Base-by-base conservation (phyloP, 1,139 yeast genomes). In the Hansenula lynferdii region DNA sequence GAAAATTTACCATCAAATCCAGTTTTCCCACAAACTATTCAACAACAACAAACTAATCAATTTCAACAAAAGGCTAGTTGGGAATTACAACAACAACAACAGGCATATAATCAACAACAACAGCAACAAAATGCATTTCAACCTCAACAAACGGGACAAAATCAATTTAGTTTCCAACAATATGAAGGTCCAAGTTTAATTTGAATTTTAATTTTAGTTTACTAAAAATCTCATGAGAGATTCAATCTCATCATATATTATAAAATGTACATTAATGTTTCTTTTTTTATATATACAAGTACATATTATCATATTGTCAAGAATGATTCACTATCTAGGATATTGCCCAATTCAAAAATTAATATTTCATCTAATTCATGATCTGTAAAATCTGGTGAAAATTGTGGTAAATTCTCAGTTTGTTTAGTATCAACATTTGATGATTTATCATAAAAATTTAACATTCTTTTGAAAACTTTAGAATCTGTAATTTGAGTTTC, bases 1-100 rank as follows among this genome's bases (percentile, higher is more conserved):
- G 87, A 80, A 54, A 64, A 65, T 39, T 50, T 79, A 29, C 80
- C 80, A 4, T 79, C 86, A 0, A 58, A 75, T 4, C 72, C 86
- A 4, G 83, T 80, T 1, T 80, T 80, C 51, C 85, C 85, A 0
- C 76, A 77, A 47, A 80, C 85, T 8, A 77, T 57, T 26, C 59
- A 54, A 35, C 61, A 59, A 28, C 60, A 54, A 40, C 56, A 53
- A 24, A 59, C 53, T 5, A 54, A 53, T 27, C 58, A 49, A 35
- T 52, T 45, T 33, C 53, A 49, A 30, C 51, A 50, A 32, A 48
- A 57, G 34, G 63, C 64, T 3, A 45, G 41, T 9, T 28, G 32
- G 18, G 54, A 56, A 23, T 35, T 60, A 18, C 47, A 45, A 35
- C 47, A 35, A 28, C 55, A 43, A 31, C 44, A 45, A 28, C 51